Evolutionary conservation across 1,284 basidiomycete species (phyloP).

Genomic region (Puccinia hordei): DNA sequence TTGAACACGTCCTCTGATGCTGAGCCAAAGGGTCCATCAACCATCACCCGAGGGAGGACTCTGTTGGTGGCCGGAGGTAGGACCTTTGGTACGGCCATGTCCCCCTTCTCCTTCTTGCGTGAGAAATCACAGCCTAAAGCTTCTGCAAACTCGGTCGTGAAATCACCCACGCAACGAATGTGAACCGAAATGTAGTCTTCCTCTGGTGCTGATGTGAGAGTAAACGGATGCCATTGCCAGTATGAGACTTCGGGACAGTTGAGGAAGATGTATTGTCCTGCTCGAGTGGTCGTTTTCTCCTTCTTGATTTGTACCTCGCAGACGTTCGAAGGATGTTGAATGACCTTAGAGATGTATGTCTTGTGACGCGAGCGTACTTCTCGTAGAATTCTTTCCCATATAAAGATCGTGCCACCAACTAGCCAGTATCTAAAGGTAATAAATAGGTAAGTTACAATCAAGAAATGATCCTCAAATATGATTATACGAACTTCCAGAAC

Average conservation of each 20-base stretch:
- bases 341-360: slow-evolving; percentile 86
- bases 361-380: slow-evolving; percentile 81
- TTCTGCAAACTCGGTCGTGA: slow-evolving; percentile 74
- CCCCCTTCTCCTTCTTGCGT: slow-evolving; percentile 60
- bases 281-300: slow-evolving; percentile 74
- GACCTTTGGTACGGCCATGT: slow-evolving; percentile 63
- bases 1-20: slow-evolving; percentile 82
- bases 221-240: slow-evolving; percentile 94
- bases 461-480: background rate
- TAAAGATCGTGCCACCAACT: slow-evolving; percentile 79
- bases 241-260: slow-evolving; percentile 78
- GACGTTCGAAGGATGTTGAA: slow-evolving; percentile 85
- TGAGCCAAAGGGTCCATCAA: slow-evolving; percentile 61
- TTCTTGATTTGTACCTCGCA: slow-evolving; percentile 92
- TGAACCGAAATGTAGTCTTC: slow-evolving; percentile 88
- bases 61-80: slow-evolving; percentile 68
- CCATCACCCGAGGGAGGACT: slow-evolving; percentile 80
- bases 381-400: slow-evolving; percentile 78
- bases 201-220: slow-evolving; percentile 78
- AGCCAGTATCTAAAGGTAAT: slow-evolving; percentile 73
- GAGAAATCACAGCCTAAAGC: slow-evolving; percentile 80
- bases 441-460: slow-evolving; percentile 3
- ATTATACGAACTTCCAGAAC: slow-evolving; percentile 75
- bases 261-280: slow-evolving; percentile 81
- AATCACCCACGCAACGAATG: slow-evolving; percentile 78